phyloP scores from a whole-genome alignment of 2,329 filamentous ascomycete genomes.

The Phaeoacremonium minimum region DNA sequence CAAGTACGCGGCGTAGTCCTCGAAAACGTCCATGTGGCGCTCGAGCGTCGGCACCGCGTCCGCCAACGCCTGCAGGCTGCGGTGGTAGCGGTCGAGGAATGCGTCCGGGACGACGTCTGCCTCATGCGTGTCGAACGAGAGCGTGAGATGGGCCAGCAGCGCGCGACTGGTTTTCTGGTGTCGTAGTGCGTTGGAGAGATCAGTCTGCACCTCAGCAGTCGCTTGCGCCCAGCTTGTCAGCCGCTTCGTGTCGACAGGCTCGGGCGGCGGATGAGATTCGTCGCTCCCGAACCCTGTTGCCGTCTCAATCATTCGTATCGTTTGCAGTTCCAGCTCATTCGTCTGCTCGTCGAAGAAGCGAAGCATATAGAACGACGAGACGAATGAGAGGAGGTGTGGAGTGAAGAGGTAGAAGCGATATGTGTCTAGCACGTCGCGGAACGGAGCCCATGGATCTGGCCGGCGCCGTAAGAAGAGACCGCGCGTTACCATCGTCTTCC shows the following conservation, averaged over 20 bases:
- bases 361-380: conserved; percentile 13
- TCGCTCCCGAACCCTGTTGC: conserved; percentile 12
- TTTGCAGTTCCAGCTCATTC: conserved; percentile 9
- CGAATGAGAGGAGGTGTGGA: conserved; percentile 16
- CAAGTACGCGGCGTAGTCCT: conserved; percentile 16
- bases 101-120: conserved; percentile 3
- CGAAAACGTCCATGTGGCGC: conserved; percentile 13
- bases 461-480: conserved; percentile 15
- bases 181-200: conserved; percentile 16
- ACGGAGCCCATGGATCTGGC: conserved; percentile 10
- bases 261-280: neutral
- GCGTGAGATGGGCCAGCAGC: conserved; percentile 13
- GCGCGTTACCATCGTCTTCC: conserved; percentile 8
- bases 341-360: conserved; percentile 16
- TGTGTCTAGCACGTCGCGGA: conserved; percentile 13
- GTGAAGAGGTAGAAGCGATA: conserved; percentile 12
- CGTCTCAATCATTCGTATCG: conserved; percentile 10
- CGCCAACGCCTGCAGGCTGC: conserved; percentile 11
- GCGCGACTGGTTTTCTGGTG: conserved; percentile 13
- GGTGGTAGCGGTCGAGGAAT: conserved; percentile 7
- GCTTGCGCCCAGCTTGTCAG: conserved; percentile 13
- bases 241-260: conserved; percentile 3
- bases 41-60: conserved; percentile 16
- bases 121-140: conserved; percentile 6
- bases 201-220: conserved; percentile 15